phyloP scores from a whole-genome alignment of 2,329 filamentous ascomycete genomes.

The Chrysoporthe austroafricana region DNA sequence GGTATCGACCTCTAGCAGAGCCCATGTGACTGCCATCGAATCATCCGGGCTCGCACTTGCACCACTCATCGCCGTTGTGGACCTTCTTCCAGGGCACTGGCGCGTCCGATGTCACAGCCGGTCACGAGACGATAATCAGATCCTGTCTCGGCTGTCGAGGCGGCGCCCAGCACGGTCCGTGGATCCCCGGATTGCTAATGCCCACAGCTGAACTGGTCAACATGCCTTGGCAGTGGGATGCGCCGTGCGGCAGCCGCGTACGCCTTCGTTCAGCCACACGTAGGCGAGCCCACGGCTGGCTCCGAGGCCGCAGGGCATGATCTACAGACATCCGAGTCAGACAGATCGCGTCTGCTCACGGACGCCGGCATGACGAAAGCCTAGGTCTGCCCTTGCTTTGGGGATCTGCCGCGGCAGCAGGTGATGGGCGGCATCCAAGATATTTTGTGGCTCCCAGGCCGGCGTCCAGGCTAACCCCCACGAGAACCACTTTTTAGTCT shows the following conservation, averaged over 20 bases:
- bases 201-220: background rate
- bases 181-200: background rate
- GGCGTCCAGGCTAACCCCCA: constrained; percentile 23
- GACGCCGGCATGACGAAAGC: background rate
- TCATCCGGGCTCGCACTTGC: background rate
- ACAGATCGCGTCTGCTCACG: background rate
- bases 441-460: constrained; percentile 7
- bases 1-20: constrained; percentile 14
- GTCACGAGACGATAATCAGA: background rate
- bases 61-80: background rate
- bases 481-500: constrained; percentile 25
- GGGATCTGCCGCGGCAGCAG: background rate
- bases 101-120: constrained; percentile 3
- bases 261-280: background rate
- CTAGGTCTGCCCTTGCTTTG: background rate
- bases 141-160: background rate
- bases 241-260: background rate
- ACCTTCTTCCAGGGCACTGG: background rate
- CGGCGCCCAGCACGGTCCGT: background rate
- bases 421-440: background rate
- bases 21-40: constrained; percentile 9
- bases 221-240: background rate
- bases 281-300: background rate
- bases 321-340: background rate
- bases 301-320: background rate